Base-by-base conservation (phyloP, 352 stramenopile species). In the Phytophthora fragariae region DNA sequence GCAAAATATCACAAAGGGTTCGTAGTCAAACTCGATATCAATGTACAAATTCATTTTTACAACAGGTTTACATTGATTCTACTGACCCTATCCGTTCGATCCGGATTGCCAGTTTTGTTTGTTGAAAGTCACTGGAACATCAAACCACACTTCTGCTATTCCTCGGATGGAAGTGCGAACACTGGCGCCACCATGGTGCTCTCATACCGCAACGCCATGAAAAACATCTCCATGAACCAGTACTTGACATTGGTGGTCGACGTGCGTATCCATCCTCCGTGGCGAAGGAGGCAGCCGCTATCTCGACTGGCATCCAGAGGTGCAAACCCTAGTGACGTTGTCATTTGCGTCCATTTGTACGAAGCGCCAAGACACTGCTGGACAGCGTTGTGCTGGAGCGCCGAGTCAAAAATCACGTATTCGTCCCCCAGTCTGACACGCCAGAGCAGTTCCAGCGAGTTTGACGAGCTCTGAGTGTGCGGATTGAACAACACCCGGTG, bases 151-250 rank as follows among this genome's bases (percentile, higher is more conserved):
- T 53, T 57, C n/a, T 15, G 33, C 67, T 52, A 66, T 65, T 66
- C 44, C 46, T 80, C 60, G 6, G 68, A 46, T 44, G 68, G 47
- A 11, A 86, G 69, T 2, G 65, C 63, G 47, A 86, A 86, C 21
- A 86, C 69, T n/a, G 84, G 82, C 10, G 80, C 56, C 41, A 92
- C 70, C 70, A 92, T 84, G 12, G 76, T 64, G 50, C 78, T 85
- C 59, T 92, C 85, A 57, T 84, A 92, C 4, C 83, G 79, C 33
- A 90, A 72, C 31, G 83, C 78, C 65, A 91, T 82, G 62, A 88
- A 89, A 37, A 89, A 84, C 58, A 92, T 81, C 58, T 92, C 85
- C 54, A 81, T 77, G 52, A 81, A 68, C 85, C 85, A 92, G 27
- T 84, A 86, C 55, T 81, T 60, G 10, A 82, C 71, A 17, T 74